phyloP scores from a whole-genome alignment of 1,284 basidiomycete genomes.

The Sporisorium graminicola region DNA sequence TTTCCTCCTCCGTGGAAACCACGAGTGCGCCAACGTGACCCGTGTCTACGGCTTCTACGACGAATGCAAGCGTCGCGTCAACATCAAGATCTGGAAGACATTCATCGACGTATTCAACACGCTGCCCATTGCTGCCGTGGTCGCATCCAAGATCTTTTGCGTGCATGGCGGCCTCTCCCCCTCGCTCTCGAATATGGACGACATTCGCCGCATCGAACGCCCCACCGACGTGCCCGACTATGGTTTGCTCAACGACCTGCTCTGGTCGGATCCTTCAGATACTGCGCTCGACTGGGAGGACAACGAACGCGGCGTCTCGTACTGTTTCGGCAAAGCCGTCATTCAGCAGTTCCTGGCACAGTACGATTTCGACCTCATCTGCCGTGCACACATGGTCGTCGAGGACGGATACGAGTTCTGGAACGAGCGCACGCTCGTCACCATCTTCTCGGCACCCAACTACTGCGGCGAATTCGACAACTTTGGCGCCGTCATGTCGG shows the following conservation, averaged over 20 bases:
- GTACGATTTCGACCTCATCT: constrained; percentile 97
- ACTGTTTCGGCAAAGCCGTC: constrained; percentile 97
- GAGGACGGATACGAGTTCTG: constrained; percentile 98
- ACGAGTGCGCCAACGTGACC: constrained; percentile 99
- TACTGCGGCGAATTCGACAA: constrained; percentile 99
- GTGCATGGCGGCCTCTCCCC: constrained; percentile 98
- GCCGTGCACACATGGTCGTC: constrained; percentile 99
- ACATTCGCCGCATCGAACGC: constrained; percentile 96
- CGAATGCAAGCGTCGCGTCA: constrained; percentile 99
- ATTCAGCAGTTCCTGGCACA: constrained; percentile 91
- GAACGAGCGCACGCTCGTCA: constrained; percentile 98
- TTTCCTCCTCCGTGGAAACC: constrained; percentile 96
- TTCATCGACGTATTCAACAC: constrained; percentile 99
- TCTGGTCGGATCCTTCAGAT: constrained; percentile 99
- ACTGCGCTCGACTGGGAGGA: constrained; percentile 99
- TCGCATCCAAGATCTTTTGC: constrained; percentile 99
- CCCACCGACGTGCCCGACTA: constrained; percentile 99
- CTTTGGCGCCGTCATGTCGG: constrained; percentile 84
- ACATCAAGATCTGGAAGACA: constrained; percentile 99
- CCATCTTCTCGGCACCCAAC: constrained; percentile 93
- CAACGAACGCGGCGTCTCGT: constrained; percentile 99
- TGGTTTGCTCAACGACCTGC: constrained; percentile 93
- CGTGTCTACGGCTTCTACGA: constrained; percentile 99
- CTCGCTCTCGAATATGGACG: constrained; percentile 97
- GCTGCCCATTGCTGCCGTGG: constrained; percentile 96